Evolutionary conservation across 1,284 basidiomycete genomes (phyloP), one percentile per base, ranked within the genome.

Genomic region (Apiotrichum laibachii): DNA sequence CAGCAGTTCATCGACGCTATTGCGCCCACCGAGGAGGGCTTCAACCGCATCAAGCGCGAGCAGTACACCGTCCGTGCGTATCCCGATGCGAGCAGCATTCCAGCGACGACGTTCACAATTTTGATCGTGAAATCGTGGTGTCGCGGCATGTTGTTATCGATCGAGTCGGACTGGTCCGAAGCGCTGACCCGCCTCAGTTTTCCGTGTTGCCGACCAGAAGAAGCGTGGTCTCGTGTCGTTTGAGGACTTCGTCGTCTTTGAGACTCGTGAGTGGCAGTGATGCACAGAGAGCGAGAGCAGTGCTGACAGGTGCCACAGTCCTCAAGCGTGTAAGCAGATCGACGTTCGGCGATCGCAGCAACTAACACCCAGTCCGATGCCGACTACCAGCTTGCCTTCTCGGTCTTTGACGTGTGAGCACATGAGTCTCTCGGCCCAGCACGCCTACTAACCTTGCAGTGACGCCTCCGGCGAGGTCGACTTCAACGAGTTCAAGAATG

Each of bases 341-440:
- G 19, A 37, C 19, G 12, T 16, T n/a, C 12, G 46, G 13, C 22
- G n/a, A 21, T 34, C 16, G 16, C 7, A 16, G 13, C 18, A 11
- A 33, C 55, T 56, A 19, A 59, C 51, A 11, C n/a, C 18, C 77
- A 91, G 69, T 88, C 92, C 46, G 92, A 95, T 78, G 92, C 92
- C 39, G 92, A 94, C 75, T 93, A 94, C 77, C 90, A 89, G 85
- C 92, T 96, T 75, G 93, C 93, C 31, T 97, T 97, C 82, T 87
- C 89, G 73, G 94, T 91, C 74, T 97, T 97, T 75, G 93, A 97
- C 78, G 87, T 88, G 91, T 92, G 80, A 72, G 89, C 83, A 18
- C 12, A 5, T 2, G 15, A 11, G 4, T 16, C 18, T 15, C 37
- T 26, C 22, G 54, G 37, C 19, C 12, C 26, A n/a, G 34, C 16